phyloP scores from a whole-genome alignment of 768 basidiomycete genomes.

The Pleurotus citrinopileatus region DNA sequence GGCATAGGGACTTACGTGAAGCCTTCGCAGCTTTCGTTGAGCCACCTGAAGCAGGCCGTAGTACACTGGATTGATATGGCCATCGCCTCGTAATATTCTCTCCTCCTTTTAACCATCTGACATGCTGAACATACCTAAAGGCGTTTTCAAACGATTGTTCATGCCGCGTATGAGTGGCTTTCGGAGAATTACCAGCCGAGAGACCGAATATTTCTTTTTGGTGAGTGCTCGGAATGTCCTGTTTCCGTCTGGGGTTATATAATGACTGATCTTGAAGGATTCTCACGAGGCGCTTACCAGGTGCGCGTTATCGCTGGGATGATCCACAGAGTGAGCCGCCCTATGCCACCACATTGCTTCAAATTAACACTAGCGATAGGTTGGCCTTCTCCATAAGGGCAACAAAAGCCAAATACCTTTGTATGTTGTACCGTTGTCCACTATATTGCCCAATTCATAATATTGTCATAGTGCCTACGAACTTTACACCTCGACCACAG shows the following conservation, averaged over 20 bases:
- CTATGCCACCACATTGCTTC: neutral
- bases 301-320: slow-evolving; percentile 40
- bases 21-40: neutral
- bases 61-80: slow-evolving; percentile 13
- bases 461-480: neutral
- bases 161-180: slow-evolving; percentile 38
- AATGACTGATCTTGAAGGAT: slow-evolving; percentile 25
- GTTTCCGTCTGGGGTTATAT: neutral
- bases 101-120: too few species aligned
- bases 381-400: slow-evolving; percentile 10
- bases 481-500: neutral
- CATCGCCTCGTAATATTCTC: slow-evolving; percentile 14
- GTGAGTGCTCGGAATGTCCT: slow-evolving; percentile 17
- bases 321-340: slow-evolving; percentile 31
- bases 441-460: neutral
- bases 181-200: slow-evolving; percentile 33
- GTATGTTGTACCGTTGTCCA: neutral
- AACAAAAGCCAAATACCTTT: slow-evolving; percentile 1
- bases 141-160: slow-evolving; percentile 30
- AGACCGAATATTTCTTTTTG: slow-evolving; percentile 37
- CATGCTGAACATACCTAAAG: too few species aligned
- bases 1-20: neutral
- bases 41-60: neutral
- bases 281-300: slow-evolving; percentile 47
- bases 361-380: slow-evolving; percentile 11